Percentiles rank a stretch among this genome's conserved stretches.
Conservation (phyloP, 495 filamentous ascomycete genomes). For the Clohesyomyces aquaticus region DNA sequence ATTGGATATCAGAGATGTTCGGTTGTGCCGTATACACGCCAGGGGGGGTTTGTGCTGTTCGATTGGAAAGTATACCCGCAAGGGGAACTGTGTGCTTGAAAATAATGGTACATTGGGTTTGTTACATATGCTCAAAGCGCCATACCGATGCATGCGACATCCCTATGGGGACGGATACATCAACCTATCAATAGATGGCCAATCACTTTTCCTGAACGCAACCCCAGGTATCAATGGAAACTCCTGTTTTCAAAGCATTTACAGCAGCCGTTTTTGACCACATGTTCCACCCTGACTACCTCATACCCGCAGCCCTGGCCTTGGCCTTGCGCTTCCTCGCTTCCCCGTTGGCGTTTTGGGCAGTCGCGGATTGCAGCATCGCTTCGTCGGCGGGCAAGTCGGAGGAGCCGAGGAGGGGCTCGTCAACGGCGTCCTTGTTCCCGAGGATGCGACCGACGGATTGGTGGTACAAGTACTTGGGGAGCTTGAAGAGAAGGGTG, state of each 20-base stretch:
- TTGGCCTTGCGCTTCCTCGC: slow-evolving; percentile 47
- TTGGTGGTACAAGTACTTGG: slow-evolving; percentile 47
- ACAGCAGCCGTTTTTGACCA: background rate
- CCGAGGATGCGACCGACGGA: slow-evolving; percentile 43
- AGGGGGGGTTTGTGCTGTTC: too few relatives aligned
- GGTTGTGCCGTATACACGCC: too few relatives aligned
- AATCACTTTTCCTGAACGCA: too few relatives aligned
- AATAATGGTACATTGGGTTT: too few relatives aligned
- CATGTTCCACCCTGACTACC: background rate
- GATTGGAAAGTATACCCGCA: too few relatives aligned
- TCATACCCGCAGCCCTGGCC: slow-evolving; percentile 12
- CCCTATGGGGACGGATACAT: too few relatives aligned
- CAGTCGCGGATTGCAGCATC: slow-evolving; percentile 41
- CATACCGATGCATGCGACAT: too few relatives aligned
- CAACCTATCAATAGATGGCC: too few relatives aligned
- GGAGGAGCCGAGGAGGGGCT: slow-evolving; percentile 35
- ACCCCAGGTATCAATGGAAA: background rate
- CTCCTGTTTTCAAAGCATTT: background rate
- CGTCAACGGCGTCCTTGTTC: slow-evolving; percentile 32
- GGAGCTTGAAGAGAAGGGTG: slow-evolving; percentile 50
- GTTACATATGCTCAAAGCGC: too few relatives aligned
- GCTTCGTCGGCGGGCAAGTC: slow-evolving; percentile 39
- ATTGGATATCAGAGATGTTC: too few relatives aligned
- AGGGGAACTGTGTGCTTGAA: too few relatives aligned
- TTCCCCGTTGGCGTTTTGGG: slow-evolving; percentile 46